Conservation (phyloP, 2,329 filamentous ascomycete genomes). For the Monascus ruber region DNA sequence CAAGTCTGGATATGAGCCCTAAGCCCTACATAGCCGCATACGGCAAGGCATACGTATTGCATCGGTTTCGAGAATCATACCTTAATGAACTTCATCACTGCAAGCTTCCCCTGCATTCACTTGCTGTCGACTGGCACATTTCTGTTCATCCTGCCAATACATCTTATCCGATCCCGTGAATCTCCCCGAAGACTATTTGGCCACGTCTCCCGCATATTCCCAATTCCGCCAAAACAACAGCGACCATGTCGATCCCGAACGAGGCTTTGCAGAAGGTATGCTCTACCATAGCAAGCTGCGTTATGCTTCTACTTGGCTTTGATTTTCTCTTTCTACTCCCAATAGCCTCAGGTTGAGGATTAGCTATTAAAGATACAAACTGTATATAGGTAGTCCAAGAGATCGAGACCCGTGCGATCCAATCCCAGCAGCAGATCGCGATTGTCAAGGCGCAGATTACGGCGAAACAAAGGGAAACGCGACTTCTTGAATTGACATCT, state of each 20-base stretch:
- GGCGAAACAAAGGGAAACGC: conserved; percentile 76
- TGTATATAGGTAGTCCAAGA: conserved; percentile 69
- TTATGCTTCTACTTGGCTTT: too few species aligned
- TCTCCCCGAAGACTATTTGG: too few species aligned
- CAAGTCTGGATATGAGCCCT: conserved; percentile 3
- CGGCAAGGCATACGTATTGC: conserved; percentile 1
- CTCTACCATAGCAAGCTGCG: neutral
- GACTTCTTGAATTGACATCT: conserved; percentile 75
- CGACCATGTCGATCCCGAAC: conserved; percentile 80
- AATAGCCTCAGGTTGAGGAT: neutral
- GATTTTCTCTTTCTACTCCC: too few species aligned
- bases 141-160: too few species aligned
- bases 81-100: too few species aligned
- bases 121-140: too few species aligned
- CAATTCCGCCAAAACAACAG: conserved; percentile 2
- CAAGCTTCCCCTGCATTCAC: too few species aligned
- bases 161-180: too few species aligned
- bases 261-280: conserved; percentile 84
- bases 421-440: conserved; percentile 83
- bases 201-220: neutral
- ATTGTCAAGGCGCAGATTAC: conserved; percentile 75
- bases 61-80: too few species aligned
- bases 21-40: conserved; percentile 9
- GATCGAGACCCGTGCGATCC: conserved; percentile 80
- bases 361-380: conserved; percentile 6